phyloP scores from a whole-genome alignment of 805 yeast species.

The Candida nitratophila region DNA sequence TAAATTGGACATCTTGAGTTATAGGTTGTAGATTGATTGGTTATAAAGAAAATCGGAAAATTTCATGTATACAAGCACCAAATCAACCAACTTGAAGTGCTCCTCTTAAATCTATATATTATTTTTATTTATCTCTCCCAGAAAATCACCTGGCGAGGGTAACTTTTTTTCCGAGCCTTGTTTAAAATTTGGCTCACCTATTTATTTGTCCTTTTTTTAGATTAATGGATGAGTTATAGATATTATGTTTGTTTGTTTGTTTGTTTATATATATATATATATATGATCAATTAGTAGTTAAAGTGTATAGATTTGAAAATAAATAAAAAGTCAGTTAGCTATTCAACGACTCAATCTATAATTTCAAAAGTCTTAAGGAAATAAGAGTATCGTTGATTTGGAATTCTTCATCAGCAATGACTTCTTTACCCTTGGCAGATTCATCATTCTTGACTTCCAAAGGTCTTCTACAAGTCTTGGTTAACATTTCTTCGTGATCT shows the following conservation, averaged over 20 bases:
- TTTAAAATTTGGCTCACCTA: too few relatives aligned
- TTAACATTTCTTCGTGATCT: conserved; percentile 59
- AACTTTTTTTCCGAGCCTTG: not conserved
- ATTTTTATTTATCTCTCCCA: too few relatives aligned
- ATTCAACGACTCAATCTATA: conserved; percentile 27
- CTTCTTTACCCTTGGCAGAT: conserved; percentile 28
- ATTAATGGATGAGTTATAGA: too few relatives aligned
- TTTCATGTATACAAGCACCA: too few relatives aligned
- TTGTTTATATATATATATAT: too few relatives aligned
- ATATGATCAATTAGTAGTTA: too few relatives aligned
- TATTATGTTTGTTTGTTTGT: not conserved
- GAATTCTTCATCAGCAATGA: conserved; percentile 87
- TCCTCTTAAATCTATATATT: too few relatives aligned
- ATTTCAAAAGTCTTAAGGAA: conserved; percentile 67
- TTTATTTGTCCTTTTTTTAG: too few relatives aligned
- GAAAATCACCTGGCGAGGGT: not conserved
- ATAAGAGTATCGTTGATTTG: conserved; percentile 72
- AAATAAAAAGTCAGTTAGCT: not conserved
- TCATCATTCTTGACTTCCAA: conserved; percentile 37
- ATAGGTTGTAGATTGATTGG: too few relatives aligned
- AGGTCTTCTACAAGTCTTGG: conserved; percentile 70
- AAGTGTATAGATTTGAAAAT: too few relatives aligned
- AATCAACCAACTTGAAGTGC: too few relatives aligned
- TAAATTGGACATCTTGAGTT: not conserved
- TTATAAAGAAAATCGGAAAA: too few relatives aligned